Evolutionary conservation across 2,329 filamentous ascomycete genomes (phyloP).

Genomic region (Ramularia collo-cygni): DNA sequence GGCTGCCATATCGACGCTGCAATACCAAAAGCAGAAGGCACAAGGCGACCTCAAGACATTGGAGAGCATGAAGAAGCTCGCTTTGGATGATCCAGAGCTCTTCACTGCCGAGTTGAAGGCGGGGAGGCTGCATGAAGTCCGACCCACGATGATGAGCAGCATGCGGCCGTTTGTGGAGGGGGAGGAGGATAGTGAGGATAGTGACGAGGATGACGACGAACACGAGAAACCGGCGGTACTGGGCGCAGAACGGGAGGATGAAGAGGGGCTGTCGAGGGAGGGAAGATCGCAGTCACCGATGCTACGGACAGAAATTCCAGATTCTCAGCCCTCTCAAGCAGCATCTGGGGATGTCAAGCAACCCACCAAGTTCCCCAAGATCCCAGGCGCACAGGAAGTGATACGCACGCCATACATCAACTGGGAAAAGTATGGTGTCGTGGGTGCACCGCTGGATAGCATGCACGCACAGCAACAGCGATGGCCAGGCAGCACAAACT

Average conservation of each 20-base stretch:
- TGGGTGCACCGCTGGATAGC: slow-evolving; percentile 75
- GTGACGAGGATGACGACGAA: slow-evolving; percentile 24
- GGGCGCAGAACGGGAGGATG: slow-evolving; percentile 30
- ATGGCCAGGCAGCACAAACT: slow-evolving; percentile 43
- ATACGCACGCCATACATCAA: slow-evolving; percentile 85
- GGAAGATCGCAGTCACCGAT: slow-evolving; percentile 9
- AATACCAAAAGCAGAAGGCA: slow-evolving; percentile 76
- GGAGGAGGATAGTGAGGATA: slow-evolving; percentile 26
- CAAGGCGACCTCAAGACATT: slow-evolving; percentile 66
- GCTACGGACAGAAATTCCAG: slow-evolving; percentile 19
- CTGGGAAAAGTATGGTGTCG: slow-evolving; percentile 90
- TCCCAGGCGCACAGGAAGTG: slow-evolving; percentile 74
- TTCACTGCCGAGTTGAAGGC: slow-evolving; percentile 63
- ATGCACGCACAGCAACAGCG: slow-evolving; percentile 72
- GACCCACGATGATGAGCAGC: slow-evolving; percentile 29
- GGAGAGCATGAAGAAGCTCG: slow-evolving; percentile 61
- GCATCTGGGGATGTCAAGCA: neutral
- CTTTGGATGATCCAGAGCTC: slow-evolving; percentile 61
- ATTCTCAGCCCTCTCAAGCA: slow-evolving; percentile 11
- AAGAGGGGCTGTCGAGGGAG: slow-evolving; percentile 13
- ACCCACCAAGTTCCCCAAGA: slow-evolving; percentile 46
- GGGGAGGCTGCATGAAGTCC: slow-evolving; percentile 43
- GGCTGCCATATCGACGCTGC: slow-evolving; percentile 77
- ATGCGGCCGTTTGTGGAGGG: slow-evolving; percentile 10
- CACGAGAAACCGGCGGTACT: slow-evolving; percentile 22